phyloP scores from a whole-genome alignment of 202 grass and related monocot species.

The Panicum hallii region DNA sequence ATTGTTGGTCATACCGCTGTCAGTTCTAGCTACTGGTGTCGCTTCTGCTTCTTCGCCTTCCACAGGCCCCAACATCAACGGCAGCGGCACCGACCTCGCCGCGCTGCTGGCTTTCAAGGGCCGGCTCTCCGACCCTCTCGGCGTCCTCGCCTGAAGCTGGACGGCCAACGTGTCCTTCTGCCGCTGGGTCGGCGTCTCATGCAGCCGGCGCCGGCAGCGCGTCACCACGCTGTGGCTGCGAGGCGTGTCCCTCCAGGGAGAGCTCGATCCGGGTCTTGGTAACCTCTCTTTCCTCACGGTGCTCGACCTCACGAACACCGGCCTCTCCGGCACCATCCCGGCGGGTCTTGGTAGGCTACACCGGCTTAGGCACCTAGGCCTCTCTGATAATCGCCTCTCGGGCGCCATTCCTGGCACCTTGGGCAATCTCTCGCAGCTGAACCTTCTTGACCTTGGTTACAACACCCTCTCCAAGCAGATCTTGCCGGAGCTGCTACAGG shows the following conservation, averaged over 20 bases:
- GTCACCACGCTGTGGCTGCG: neutral
- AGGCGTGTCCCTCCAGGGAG: neutral
- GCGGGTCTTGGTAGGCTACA: slow-evolving; percentile 33
- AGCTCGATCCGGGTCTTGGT: neutral
- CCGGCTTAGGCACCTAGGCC: slow-evolving; percentile 41
- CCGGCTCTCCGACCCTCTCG: neutral
- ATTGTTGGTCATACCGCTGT: neutral
- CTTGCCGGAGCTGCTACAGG: neutral
- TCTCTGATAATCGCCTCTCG: slow-evolving; percentile 42
- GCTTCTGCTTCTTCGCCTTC: neutral
- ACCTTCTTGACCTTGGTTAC: neutral
- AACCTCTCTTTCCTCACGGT: slow-evolving; percentile 31
- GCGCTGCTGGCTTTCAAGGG: neutral
- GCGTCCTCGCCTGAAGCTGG: neutral
- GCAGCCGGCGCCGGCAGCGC: neutral
- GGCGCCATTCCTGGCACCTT: slow-evolving; percentile 38
- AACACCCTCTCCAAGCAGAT: neutral
- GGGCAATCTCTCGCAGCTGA: slow-evolving; percentile 45
- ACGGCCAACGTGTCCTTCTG: slow-evolving; percentile 13
- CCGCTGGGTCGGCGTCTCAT: neutral
- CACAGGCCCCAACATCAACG: neutral
- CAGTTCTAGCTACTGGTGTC: neutral
- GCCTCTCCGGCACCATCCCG: slow-evolving; percentile 30
- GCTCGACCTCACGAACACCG: slow-evolving; percentile 50
- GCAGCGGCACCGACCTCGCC: slow-evolving; percentile 2